Conservation (phyloP, 1,139 yeast species). For the Casaregolazyma lundiana region DNA sequence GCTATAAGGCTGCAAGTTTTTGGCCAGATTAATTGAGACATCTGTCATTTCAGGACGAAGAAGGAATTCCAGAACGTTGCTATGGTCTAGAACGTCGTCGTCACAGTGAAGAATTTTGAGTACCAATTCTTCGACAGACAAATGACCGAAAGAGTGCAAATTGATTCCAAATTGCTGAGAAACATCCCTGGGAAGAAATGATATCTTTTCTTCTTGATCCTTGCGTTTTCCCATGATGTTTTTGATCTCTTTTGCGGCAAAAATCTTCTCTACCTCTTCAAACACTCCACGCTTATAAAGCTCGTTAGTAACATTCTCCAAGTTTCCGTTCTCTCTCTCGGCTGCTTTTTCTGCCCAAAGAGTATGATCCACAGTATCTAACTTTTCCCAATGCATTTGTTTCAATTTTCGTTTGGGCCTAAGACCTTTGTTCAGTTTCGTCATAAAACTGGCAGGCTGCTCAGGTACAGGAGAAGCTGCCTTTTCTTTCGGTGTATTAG, state of each 20-base stretch:
- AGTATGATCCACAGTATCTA: constrained; percentile 61
- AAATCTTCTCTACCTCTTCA: constrained; percentile 71
- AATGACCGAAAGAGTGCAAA: constrained; percentile 67
- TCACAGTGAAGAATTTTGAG: constrained; percentile 67
- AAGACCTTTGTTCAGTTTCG: constrained; percentile 22
- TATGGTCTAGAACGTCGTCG: constrained; percentile 58
- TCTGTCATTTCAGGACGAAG: constrained; percentile 67
- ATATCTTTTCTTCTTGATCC: constrained; percentile 43
- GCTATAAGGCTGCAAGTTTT: constrained; percentile 70
- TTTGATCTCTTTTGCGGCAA: constrained; percentile 59
- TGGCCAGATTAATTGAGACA: constrained; percentile 59
- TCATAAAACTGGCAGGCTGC: constrained; percentile 19
- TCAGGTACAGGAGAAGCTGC: constrained; percentile 21
- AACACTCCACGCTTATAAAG: constrained; percentile 69
- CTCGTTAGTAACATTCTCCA: constrained; percentile 42
- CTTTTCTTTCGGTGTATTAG: constrained; percentile 17
- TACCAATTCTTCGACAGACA: constrained; percentile 61
- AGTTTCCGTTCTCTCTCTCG: constrained; percentile 16
- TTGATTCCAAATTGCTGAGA: constrained; percentile 93
- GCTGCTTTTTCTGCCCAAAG: constrained; percentile 59
- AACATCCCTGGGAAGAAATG: constrained; percentile 71
- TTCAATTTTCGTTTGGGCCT: constrained; percentile 67
- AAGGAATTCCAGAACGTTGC: constrained; percentile 77
- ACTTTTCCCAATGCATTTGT: constrained; percentile 94
- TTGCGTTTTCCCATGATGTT: constrained; percentile 34